Conservation (phyloP, 352 stramenopile genomes). For the Albugo laibachii region DNA sequence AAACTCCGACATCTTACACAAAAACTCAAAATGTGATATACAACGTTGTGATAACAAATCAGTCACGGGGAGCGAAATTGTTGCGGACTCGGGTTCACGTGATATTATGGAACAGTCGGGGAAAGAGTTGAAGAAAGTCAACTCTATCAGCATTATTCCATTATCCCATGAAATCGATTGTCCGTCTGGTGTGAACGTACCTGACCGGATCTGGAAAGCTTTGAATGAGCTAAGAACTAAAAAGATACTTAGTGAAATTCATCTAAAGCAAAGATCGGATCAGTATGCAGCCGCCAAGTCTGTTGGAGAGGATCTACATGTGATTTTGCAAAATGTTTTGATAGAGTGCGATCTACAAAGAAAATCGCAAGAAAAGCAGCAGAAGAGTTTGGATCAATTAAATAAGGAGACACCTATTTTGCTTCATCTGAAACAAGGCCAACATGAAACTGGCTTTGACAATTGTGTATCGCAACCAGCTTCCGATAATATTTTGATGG, state of each 20-base stretch:
- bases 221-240: constrained; percentile 35
- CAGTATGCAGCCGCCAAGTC: constrained; percentile 18
- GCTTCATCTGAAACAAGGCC: constrained; percentile 80
- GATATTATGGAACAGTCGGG: constrained; percentile 16
- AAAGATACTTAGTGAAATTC: constrained; percentile 44
- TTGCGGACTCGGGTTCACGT: no score
- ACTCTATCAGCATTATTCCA: constrained; percentile 20
- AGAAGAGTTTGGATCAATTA: constrained; percentile 12
- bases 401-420: constrained; percentile 62
- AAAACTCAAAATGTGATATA: no score
- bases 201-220: constrained; percentile 43
- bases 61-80: no score
- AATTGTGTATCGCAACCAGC: background rate
- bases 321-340: background rate
- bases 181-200: constrained; percentile 32
- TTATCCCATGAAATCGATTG: constrained; percentile 55
- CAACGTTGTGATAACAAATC: no score
- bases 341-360: constrained; percentile 23
- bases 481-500: constrained; percentile 25
- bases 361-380: constrained; percentile 13
- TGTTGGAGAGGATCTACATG: constrained; percentile 32
- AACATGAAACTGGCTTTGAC: constrained; percentile 58
- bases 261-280: constrained; percentile 30
- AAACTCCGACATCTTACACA: no score
- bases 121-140: constrained; percentile 10